phyloP scores from a whole-genome alignment of 2,329 filamentous ascomycete species.

The Fusarium miscanthi region DNA sequence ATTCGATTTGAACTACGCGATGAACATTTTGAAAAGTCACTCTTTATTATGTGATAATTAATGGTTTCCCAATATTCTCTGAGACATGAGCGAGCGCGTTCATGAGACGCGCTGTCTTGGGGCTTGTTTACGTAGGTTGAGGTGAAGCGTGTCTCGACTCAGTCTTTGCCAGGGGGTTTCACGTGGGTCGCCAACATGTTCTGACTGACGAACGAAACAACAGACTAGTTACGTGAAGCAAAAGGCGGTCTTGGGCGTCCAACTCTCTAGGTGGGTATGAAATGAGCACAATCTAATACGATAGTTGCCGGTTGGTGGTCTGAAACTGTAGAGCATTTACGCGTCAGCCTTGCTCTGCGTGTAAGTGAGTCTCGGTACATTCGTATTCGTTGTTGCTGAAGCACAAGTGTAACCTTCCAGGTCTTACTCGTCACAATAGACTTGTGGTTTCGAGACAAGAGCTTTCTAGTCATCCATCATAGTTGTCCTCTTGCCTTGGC shows the following conservation, averaged over 20 bases:
- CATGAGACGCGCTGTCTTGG: constrained; percentile 35
- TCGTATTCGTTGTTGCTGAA: not conserved
- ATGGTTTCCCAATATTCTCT: not conserved
- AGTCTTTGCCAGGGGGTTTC: constrained; percentile 36
- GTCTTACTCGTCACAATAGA: not conserved
- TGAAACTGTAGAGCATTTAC: constrained; percentile 5
- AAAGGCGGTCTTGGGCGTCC: constrained; percentile 1
- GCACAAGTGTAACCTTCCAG: not conserved
- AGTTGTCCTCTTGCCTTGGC: constrained; percentile 2
- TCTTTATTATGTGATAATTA: not conserved
- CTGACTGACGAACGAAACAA: not conserved
- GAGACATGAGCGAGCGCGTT: constrained; percentile 9
- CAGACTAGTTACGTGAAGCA: not conserved
- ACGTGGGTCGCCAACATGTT: constrained; percentile 32
- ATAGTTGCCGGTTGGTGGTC: not conserved
- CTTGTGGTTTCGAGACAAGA: not conserved
- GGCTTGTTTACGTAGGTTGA: constrained; percentile 42
- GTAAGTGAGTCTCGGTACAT: constrained; percentile 23
- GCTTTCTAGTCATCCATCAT: not conserved
- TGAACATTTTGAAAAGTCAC: constrained; percentile 4
- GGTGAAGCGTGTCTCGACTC: constrained; percentile 37
- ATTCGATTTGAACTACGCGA: constrained; percentile 20
- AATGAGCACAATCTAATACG: not conserved
- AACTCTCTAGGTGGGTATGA: not conserved
- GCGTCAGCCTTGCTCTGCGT: constrained; percentile 12